These are phyloP conservation scores for Microstroma glucosiphilum DNA, from an alignment of 1,284 basidiomycete genomes.

Conservation along the genomic window DNA sequence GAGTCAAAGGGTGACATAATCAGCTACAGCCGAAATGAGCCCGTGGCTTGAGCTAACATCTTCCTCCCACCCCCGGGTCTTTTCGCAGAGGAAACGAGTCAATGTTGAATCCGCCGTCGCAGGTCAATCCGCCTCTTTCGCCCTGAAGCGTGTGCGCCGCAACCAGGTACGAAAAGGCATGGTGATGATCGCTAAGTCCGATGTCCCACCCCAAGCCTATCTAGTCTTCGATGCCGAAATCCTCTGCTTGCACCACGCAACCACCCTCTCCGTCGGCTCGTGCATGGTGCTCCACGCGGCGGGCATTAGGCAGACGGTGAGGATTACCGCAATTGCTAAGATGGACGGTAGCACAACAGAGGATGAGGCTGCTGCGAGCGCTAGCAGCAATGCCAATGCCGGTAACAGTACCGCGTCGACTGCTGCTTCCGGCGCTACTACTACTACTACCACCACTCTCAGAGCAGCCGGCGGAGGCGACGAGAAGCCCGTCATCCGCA, in stretches of 20 bases:
- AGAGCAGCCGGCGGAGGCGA: slow-evolving; percentile 7
- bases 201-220: slow-evolving; percentile 28
- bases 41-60: neutral
- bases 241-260: slow-evolving; percentile 47
- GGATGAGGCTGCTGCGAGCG: slow-evolving; percentile 14
- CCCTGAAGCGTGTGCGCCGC: slow-evolving; percentile 79
- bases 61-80: neutral
- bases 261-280: slow-evolving; percentile 42
- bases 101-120: slow-evolving; percentile 79
- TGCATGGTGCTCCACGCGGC: slow-evolving; percentile 49
- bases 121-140: slow-evolving; percentile 88
- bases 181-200: slow-evolving; percentile 56
- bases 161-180: slow-evolving; percentile 77
- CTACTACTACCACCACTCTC: slow-evolving; percentile 7
- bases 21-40: no score
- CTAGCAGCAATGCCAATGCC: no score
- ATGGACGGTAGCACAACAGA: neutral
- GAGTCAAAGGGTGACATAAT: no score
- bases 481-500: slow-evolving; percentile 44
- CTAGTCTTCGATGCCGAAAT: slow-evolving; percentile 48
- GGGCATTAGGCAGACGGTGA: slow-evolving; percentile 46
- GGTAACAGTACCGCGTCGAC: neutral
- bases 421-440: slow-evolving; percentile 10
- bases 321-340: slow-evolving; percentile 42
- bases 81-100: slow-evolving; percentile 79